These are phyloP conservation scores for Mariannaea elegans DNA, from an alignment of 2,329 filamentous ascomycete species.

Conservation along the genomic window DNA sequence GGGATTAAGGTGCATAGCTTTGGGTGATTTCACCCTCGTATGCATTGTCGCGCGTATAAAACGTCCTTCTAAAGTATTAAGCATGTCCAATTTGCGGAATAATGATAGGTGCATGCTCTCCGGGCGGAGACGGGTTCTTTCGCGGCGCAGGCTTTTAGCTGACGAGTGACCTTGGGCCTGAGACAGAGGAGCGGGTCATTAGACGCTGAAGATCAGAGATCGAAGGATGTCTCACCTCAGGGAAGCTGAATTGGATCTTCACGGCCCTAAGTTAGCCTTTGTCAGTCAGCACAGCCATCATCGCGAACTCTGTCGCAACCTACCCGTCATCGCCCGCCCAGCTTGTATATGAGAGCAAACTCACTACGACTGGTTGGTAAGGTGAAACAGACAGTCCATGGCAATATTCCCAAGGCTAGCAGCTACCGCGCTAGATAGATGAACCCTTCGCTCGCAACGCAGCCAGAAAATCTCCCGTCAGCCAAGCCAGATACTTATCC, in stretches of 20 bases:
- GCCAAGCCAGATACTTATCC: conserved; percentile 34
- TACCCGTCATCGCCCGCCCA: not conserved
- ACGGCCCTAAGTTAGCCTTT: conserved; percentile 20
- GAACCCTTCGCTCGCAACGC: conserved; percentile 7
- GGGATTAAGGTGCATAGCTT: conserved; percentile 25
- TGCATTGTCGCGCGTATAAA: conserved; percentile 7
- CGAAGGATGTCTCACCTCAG: conserved; percentile 32
- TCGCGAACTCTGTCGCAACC: conserved; percentile 17
- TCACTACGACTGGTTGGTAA: conserved; percentile 8
- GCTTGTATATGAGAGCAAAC: not conserved
- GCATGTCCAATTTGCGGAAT: conserved; percentile 13
- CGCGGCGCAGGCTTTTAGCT: conserved; percentile 1
- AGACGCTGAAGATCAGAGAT: conserved; percentile 19
- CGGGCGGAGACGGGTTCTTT: conserved; percentile 35
- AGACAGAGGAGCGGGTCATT: conserved; percentile 13
- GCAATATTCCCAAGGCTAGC: not conserved
- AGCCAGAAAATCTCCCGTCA: conserved; percentile 31
- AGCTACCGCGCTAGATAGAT: conserved; percentile 12
- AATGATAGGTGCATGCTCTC: conserved; percentile 20
- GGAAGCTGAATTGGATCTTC: conserved; percentile 1
- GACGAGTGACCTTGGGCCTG: conserved; percentile 10
- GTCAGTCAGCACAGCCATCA: conserved; percentile 11
- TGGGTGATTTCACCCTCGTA: not conserved
- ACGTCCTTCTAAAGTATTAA: conserved; percentile 8
- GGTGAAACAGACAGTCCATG: no score